Conservation (phyloP, 1,139 yeast species). For the Casaregolazyma suthepensis region DNA sequence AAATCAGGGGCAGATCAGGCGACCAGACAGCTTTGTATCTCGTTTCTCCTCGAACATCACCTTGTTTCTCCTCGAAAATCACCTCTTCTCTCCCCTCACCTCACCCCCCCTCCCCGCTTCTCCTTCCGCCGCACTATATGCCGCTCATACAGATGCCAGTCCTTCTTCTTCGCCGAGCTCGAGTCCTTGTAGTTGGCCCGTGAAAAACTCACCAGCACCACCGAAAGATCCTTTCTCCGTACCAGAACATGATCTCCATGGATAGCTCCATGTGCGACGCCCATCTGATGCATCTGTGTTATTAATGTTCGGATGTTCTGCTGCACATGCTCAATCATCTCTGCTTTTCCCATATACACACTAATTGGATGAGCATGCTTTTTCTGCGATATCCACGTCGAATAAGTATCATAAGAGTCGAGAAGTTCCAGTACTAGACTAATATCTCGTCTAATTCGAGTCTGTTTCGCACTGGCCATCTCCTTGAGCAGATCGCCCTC, state of each 20-base stretch:
- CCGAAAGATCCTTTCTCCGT: constrained; percentile 7
- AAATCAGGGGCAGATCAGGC: no score
- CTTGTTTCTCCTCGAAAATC: background rate
- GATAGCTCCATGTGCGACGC: constrained; percentile 15
- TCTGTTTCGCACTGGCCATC: background rate
- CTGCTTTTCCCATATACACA: background rate
- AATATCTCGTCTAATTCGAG: constrained; percentile 8
- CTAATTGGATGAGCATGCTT: background rate
- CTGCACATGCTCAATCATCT: background rate
- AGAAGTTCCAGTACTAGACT: constrained; percentile 18
- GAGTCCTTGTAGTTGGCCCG: background rate
- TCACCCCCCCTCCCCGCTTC: background rate
- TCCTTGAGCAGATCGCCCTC: constrained; percentile 8
- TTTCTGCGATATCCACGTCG: constrained; percentile 14
- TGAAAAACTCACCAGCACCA: constrained; percentile 12
- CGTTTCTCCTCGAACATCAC: no score
- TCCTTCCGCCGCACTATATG: constrained; percentile 6
- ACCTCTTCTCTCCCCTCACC: background rate
- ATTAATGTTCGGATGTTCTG: background rate
- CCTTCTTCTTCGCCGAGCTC: background rate
- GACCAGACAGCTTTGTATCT: no score
- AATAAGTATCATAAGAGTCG: constrained; percentile 11
- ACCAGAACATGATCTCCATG: constrained; percentile 12
- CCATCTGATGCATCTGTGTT: constrained; percentile 11
- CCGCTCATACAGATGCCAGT: background rate